Conservation (phyloP, 441 rosid genomes). For the Brassica balearica region DNA sequence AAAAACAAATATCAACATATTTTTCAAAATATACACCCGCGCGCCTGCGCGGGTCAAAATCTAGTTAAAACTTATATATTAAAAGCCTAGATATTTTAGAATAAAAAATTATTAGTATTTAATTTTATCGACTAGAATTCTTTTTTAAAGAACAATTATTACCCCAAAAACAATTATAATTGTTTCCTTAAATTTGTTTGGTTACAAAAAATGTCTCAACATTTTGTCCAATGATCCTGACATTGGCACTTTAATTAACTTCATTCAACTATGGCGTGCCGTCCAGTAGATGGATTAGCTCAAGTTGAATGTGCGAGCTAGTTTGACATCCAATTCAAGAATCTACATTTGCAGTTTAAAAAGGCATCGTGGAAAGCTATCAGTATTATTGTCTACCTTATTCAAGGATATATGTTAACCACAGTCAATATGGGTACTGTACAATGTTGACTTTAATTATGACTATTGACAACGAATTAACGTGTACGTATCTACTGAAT, state of each 20-base stretch:
- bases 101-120: background rate
- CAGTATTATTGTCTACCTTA: constrained; percentile 9
- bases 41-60: too few species aligned
- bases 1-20: too few species aligned
- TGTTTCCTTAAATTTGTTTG: background rate
- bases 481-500: constrained; percentile 34
- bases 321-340: background rate
- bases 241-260: constrained; percentile 17
- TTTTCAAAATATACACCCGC: too few species aligned
- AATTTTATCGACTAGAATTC: background rate
- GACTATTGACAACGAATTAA: constrained; percentile 20
- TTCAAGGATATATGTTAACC: constrained; percentile 10
- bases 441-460: constrained; percentile 17
- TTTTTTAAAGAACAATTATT: too few species aligned
- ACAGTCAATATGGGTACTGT: constrained; percentile 35
- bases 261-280: constrained; percentile 36
- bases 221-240: constrained; percentile 10
- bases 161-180: background rate
- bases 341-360: constrained; percentile 5
- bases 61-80: background rate
- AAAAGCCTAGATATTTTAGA: background rate
- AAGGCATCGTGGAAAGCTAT: constrained; percentile 11
- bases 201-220: constrained; percentile 1
- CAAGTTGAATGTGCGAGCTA: background rate
- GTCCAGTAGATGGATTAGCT: constrained; percentile 16